These are phyloP conservation scores for Lentinus polychrous DNA, from an alignment of 1,284 basidiomycete genomes.

Conservation along the genomic window DNA sequence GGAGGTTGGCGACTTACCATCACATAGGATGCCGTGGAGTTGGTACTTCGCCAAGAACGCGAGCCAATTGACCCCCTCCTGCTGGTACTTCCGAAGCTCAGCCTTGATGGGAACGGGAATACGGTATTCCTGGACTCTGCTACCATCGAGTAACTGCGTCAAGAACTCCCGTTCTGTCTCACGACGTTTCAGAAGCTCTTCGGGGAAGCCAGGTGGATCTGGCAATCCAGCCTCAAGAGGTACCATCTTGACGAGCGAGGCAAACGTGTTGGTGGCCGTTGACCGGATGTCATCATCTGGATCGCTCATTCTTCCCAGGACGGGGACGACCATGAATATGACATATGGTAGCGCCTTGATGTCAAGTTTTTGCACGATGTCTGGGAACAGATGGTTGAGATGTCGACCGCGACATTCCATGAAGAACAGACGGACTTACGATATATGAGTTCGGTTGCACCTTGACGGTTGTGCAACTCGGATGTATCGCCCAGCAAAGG, in stretches of 20 bases:
- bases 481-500: slow-evolving; percentile 81
- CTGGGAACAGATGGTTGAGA: slow-evolving; percentile 33
- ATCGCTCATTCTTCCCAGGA: slow-evolving; percentile 98
- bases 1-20: slow-evolving; percentile 53
- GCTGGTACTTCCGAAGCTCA: slow-evolving; percentile 94
- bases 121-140: slow-evolving; percentile 87
- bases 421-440: slow-evolving; percentile 48
- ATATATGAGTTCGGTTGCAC: slow-evolving; percentile 85
- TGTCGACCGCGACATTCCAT: slow-evolving; percentile 1
- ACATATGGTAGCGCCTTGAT: slow-evolving; percentile 96
- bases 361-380: slow-evolving; percentile 88
- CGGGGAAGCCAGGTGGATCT: slow-evolving; percentile 89
- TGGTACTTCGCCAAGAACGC: slow-evolving; percentile 98
- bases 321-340: slow-evolving; percentile 94
- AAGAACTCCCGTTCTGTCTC: slow-evolving; percentile 91
- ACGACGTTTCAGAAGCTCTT: slow-evolving; percentile 82
- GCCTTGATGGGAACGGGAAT: slow-evolving; percentile 90
- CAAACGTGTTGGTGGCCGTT: slow-evolving; percentile 94
- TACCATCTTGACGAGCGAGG: slow-evolving; percentile 98
- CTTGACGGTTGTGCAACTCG: slow-evolving; percentile 78
- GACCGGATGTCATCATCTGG: slow-evolving; percentile 86
- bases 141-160: slow-evolving; percentile 89
- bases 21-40: slow-evolving; percentile 96
- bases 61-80: slow-evolving; percentile 98
- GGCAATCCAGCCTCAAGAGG: slow-evolving; percentile 96